Percentiles rank a stretch among this genome's conserved stretches.
Evolutionary conservation across 495 filamentous ascomycete species (phyloP).

Genomic region (Daldinia vernicosa): DNA sequence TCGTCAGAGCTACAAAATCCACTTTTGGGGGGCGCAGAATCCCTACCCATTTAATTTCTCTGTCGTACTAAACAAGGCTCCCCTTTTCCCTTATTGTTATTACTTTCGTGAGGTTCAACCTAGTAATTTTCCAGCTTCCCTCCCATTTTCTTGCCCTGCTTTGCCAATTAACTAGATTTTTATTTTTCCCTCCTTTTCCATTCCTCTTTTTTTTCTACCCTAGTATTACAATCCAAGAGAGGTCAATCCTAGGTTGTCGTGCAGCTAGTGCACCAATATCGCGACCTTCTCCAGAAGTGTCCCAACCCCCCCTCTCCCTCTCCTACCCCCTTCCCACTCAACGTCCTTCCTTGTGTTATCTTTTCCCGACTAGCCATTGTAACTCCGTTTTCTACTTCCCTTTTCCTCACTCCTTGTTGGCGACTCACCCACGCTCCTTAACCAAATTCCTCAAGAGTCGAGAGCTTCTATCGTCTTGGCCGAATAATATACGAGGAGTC

Average conservation of each 20-base stretch:
- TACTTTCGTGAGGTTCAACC: slow-evolving; percentile 46
- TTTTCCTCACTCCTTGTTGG: slow-evolving; percentile 34
- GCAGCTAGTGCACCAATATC: slow-evolving; percentile 46
- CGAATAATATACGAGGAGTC: slow-evolving; percentile 27
- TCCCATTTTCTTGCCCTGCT: slow-evolving; percentile 40
- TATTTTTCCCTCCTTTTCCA: slow-evolving; percentile 23
- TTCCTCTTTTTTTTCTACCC: slow-evolving; percentile 17
- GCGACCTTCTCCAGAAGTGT: slow-evolving; percentile 26
- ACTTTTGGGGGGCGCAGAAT: slow-evolving; percentile 46
- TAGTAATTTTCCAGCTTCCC: slow-evolving; percentile 47
- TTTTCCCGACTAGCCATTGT: slow-evolving; percentile 31
- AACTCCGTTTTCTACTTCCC: slow-evolving; percentile 21
- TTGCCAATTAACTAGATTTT: slow-evolving; percentile 38
- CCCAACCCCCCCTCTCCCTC: slow-evolving; percentile 36
- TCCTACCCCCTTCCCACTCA: slow-evolving; percentile 33
- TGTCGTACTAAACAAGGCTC: slow-evolving; percentile 50
- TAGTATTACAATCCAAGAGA: slow-evolving; percentile 37
- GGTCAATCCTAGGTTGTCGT: slow-evolving; percentile 34
- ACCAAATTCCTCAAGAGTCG: slow-evolving; percentile 20
- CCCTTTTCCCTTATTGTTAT: slow-evolving; percentile 50
- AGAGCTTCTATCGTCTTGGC: slow-evolving; percentile 12
- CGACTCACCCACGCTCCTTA: slow-evolving; percentile 28
- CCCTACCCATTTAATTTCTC: slow-evolving; percentile 50
- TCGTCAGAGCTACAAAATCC: slow-evolving; percentile 42
- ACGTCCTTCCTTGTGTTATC: slow-evolving; percentile 42